A percentile compares a stretch with the other conserved stretches of the same genome.
Conservation (phyloP, 352 stramenopile genomes). For the Phytophthora melonis region DNA sequence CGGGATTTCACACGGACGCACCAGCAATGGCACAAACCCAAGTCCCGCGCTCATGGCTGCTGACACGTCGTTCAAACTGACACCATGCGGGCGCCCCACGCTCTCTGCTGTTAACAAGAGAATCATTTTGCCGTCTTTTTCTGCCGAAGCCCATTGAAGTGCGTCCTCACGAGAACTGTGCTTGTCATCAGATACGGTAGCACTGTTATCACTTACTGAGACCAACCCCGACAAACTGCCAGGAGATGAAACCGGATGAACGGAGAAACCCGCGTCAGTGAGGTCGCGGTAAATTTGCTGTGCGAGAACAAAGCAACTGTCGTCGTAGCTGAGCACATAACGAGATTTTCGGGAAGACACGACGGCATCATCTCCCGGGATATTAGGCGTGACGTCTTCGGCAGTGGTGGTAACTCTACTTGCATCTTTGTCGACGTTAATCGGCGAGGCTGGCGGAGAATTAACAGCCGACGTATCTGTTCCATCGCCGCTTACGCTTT, state of each 20-base stretch:
- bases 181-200: background rate
- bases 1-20: conserved; percentile 79
- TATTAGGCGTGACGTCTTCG: background rate
- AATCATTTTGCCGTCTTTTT: conserved; percentile 76
- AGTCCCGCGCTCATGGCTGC: conserved; percentile 72
- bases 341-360: conserved; percentile 35
- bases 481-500: background rate
- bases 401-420: background rate
- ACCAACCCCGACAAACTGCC: background rate
- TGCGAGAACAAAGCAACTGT: conserved; percentile 64
- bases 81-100: conserved; percentile 67
- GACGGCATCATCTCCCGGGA: background rate
- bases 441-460: background rate
- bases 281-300: conserved; percentile 66
- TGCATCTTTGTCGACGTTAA: background rate
- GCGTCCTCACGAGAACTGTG: conserved; percentile 54
- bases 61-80: conserved; percentile 81
- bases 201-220: background rate
- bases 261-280: conserved; percentile 46
- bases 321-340: conserved; percentile 79
- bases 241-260: conserved; percentile 45
- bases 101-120: conserved; percentile 77
- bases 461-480: conserved; percentile 1
- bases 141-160: conserved; percentile 60
- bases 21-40: conserved; percentile 78